Percentiles rank a stretch among this genome's conserved stretches.
These are phyloP conservation scores for Phytopythium aichiense DNA, from an alignment of 352 stramenopile species.

Conservation along the genomic window DNA sequence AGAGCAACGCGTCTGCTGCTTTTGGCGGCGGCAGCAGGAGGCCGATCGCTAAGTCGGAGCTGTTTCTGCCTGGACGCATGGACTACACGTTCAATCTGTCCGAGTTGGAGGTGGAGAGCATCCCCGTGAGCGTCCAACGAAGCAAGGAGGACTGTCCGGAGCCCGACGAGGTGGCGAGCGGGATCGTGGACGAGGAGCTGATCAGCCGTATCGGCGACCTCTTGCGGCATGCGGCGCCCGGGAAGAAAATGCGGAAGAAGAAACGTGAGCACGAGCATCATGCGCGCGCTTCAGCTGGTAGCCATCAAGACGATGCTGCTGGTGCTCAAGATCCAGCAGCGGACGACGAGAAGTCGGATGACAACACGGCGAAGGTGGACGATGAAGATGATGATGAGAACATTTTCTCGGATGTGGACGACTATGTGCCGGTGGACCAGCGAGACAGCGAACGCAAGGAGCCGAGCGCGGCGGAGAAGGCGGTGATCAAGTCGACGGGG, in stretches of 20 bases:
- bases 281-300: background rate
- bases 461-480: slow-evolving; percentile 8
- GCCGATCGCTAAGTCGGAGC: slow-evolving; percentile 36
- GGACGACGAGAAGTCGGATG: slow-evolving; percentile 1
- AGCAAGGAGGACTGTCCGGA: slow-evolving; percentile 74
- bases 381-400: slow-evolving; percentile 50
- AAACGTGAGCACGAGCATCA: slow-evolving; percentile 16
- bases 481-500: slow-evolving; percentile 19
- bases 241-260: slow-evolving; percentile 49
- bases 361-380: slow-evolving; percentile 7
- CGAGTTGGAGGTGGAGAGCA: slow-evolving; percentile 32
- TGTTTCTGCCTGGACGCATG: slow-evolving; percentile 71
- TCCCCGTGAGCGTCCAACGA: slow-evolving; percentile 57
- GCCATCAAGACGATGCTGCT: background rate
- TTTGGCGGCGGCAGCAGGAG: background rate
- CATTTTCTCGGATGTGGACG: slow-evolving; percentile 69
- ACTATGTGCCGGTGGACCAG: slow-evolving; percentile 67
- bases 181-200: slow-evolving; percentile 43
- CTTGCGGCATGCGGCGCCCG: slow-evolving; percentile 16
- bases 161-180: slow-evolving; percentile 49
- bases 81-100: slow-evolving; percentile 69
- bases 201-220: slow-evolving; percentile 37
- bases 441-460: slow-evolving; percentile 19
- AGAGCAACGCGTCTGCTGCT: slow-evolving; percentile 22
- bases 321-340: background rate